Evolutionary conservation across 176 grass and related monocot genomes (phyloP).

Genomic region (Oryza glaberrima): DNA sequence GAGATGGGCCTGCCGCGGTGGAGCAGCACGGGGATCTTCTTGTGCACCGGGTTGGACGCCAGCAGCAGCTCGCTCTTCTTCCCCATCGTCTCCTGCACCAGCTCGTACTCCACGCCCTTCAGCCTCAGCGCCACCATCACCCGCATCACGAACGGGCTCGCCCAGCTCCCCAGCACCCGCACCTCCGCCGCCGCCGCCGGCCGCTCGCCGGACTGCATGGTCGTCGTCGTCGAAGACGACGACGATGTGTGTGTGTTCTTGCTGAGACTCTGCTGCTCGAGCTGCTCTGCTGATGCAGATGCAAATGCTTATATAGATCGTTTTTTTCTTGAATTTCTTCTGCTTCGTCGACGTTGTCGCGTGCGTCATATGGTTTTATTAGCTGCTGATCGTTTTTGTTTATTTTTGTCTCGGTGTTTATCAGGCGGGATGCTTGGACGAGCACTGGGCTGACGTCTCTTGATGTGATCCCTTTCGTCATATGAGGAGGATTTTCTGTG

Average conservation of each 20-base stretch:
- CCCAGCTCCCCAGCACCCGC: slow-evolving; percentile 46
- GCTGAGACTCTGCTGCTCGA: neutral
- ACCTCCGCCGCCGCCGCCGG: slow-evolving; percentile 7
- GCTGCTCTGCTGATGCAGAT: neutral
- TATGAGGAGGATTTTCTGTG: neutral
- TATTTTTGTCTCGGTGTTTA: neutral
- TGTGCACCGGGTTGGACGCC: slow-evolving; percentile 49
- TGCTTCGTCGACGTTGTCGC: neutral
- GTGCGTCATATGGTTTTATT: neutral
- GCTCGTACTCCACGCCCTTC: slow-evolving; percentile 55
- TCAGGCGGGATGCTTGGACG: neutral
- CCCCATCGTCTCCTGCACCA: slow-evolving; percentile 35
- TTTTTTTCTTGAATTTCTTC: too few relatives aligned
- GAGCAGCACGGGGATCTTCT: slow-evolving; percentile 57
- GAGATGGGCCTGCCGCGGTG: slow-evolving; percentile 45
- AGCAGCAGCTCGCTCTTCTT: slow-evolving; percentile 55
- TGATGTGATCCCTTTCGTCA: neutral
- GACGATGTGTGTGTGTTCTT: neutral
- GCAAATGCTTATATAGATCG: too few relatives aligned
- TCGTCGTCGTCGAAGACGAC: neutral
- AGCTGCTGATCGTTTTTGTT: too few relatives aligned
- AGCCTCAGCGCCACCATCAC: slow-evolving; percentile 43
- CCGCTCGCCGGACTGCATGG: neutral
- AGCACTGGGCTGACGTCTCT: neutral
- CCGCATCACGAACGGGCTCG: slow-evolving; percentile 46